Conservation (phyloP, 441 rosid species). For the Brassica balearica region DNA sequence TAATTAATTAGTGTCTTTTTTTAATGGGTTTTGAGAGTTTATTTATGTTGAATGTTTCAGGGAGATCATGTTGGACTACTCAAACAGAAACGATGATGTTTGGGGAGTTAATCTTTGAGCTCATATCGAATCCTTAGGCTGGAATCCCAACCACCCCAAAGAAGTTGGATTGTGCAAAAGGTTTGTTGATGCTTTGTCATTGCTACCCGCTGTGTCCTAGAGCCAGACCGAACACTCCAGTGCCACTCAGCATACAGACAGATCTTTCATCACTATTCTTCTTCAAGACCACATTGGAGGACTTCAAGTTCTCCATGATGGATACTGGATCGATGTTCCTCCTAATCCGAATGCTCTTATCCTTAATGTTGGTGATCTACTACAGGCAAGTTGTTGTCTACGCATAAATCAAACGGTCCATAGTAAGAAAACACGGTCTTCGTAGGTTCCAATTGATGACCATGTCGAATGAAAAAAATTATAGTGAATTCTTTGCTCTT, state of each 20-base stretch:
- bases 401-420: not conserved
- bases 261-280: not conserved
- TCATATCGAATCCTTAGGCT: not conserved
- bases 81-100: conserved; percentile 43
- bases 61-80: conserved; percentile 42
- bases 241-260: not conserved
- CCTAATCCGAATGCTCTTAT: not conserved
- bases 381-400: not conserved
- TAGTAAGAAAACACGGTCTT: not conserved
- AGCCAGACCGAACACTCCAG: not conserved
- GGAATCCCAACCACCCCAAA: not conserved
- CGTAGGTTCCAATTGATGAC: no score
- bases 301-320: not conserved
- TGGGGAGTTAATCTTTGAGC: conserved; percentile 37
- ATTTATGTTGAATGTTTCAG: not conserved
- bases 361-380: not conserved
- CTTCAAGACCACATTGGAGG: not conserved
- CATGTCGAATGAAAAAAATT: no score
- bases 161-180: not conserved
- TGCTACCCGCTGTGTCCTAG: not conserved
- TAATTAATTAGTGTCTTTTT: no score
- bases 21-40: not conserved
- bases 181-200: not conserved
- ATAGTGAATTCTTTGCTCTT: no score
- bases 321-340: not conserved